These are phyloP conservation scores for Blumeriella jaapii DNA, from an alignment of 2,329 filamentous ascomycete species.

Conservation along the genomic window DNA sequence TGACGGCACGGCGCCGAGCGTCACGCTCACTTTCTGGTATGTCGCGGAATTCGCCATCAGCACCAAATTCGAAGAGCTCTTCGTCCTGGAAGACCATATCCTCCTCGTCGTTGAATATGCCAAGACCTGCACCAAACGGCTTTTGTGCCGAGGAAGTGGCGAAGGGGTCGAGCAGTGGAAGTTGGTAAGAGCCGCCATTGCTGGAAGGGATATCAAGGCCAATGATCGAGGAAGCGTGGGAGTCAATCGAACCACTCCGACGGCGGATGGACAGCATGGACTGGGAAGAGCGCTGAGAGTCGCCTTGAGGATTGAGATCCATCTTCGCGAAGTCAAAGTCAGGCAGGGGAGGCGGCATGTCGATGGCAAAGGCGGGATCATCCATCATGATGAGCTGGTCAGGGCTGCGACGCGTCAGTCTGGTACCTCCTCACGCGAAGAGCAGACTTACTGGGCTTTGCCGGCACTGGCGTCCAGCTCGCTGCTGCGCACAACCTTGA, in stretches of 20 bases:
- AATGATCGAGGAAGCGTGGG: slow-evolving; percentile 27
- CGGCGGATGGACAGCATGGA: slow-evolving; percentile 26
- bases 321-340: slow-evolving; percentile 40
- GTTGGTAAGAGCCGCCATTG: slow-evolving; percentile 27
- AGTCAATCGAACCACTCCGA: slow-evolving; percentile 16
- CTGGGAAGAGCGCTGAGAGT: slow-evolving; percentile 23
- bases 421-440: background rate
- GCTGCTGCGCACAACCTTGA: slow-evolving; percentile 44
- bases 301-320: slow-evolving; percentile 17
- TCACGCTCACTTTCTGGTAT: slow-evolving; percentile 24
- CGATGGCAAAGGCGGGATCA: slow-evolving; percentile 69
- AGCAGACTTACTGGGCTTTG: slow-evolving; percentile 51
- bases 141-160: slow-evolving; percentile 28
- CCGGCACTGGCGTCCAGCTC: slow-evolving; percentile 60
- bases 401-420: slow-evolving; percentile 38
- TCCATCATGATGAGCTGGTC: slow-evolving; percentile 69
- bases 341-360: slow-evolving; percentile 48
- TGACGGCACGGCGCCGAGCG: slow-evolving; percentile 12
- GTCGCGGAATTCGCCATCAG: slow-evolving; percentile 46
- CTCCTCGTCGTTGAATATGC: slow-evolving; percentile 30
- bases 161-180: slow-evolving; percentile 22
- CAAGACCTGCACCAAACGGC: slow-evolving; percentile 15
- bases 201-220: slow-evolving; percentile 38
- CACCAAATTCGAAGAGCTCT: slow-evolving; percentile 49
- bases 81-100: slow-evolving; percentile 36